These are phyloP conservation scores for Mycena haematopus DNA, from an alignment of 768 basidiomycete genomes.

Conservation along the genomic window DNA sequence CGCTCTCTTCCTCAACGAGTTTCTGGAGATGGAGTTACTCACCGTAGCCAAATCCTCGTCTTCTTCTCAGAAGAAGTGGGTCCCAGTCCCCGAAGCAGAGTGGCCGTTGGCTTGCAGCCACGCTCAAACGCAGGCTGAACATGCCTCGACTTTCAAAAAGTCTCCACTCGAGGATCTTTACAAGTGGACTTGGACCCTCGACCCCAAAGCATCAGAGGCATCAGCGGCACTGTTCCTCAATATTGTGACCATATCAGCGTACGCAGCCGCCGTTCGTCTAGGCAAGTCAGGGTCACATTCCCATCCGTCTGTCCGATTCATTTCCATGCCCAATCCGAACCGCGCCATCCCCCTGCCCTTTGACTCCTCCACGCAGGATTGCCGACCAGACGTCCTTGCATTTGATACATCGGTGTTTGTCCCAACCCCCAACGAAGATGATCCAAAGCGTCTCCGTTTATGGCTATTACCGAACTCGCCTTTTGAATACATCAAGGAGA, in stretches of 20 bases:
- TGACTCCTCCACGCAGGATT: constrained; percentile 12
- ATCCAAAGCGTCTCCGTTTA: too few relatives aligned
- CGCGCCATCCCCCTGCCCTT: constrained; percentile 6
- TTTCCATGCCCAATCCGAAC: constrained; percentile 5
- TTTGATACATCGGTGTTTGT: background rate
- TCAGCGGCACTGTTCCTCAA: constrained; percentile 9
- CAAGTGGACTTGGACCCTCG: constrained; percentile 16
- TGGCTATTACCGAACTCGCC: background rate
- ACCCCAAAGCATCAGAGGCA: constrained; percentile 1
- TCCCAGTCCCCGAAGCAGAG: too few relatives aligned
- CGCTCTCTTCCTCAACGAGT: too few relatives aligned
- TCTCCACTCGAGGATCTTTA: constrained; percentile 4
- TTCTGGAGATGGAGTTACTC: too few relatives aligned
- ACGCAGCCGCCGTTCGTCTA: constrained; percentile 11
- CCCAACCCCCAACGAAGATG: too few relatives aligned
- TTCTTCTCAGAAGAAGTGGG: too few relatives aligned
- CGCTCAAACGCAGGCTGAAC: constrained; percentile 9
- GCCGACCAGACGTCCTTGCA: constrained; percentile 15
- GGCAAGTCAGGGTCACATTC: background rate
- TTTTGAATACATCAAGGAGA: constrained; percentile 6
- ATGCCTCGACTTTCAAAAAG: background rate
- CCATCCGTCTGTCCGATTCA: constrained; percentile 11
- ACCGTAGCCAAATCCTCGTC: too few relatives aligned
- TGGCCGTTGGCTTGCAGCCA: background rate
- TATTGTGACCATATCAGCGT: constrained; percentile 15